These are phyloP conservation scores for Leishmania amazonensis DNA, from an alignment of 208 protist species.

Conservation along the genomic window DNA sequence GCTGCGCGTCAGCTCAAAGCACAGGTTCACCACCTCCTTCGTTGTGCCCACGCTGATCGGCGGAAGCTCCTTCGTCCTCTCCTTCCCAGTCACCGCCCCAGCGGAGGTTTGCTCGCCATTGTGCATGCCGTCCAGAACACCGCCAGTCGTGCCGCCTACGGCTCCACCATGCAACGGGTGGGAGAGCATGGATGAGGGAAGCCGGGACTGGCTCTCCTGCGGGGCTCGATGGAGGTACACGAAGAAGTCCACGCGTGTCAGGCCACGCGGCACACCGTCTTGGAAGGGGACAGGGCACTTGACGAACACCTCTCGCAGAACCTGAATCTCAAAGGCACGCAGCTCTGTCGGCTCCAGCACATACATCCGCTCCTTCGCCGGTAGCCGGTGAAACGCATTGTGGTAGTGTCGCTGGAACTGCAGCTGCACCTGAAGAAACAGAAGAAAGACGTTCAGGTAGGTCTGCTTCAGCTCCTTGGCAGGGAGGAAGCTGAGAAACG, in stretches of 20 bases:
- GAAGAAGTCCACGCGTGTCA: slow-evolving; percentile 67
- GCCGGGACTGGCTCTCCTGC: slow-evolving; percentile 37
- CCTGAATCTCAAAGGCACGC: slow-evolving; percentile 40
- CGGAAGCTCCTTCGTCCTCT: slow-evolving; percentile 20
- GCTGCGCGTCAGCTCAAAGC: slow-evolving; percentile 57
- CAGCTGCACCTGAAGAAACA: slow-evolving; percentile 80
- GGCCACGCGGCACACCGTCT: slow-evolving; percentile 45
- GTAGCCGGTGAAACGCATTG: slow-evolving; percentile 26
- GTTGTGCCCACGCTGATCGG: slow-evolving; percentile 65
- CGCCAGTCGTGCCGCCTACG: background rate
- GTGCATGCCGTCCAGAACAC: slow-evolving; percentile 27
- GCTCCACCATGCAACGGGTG: slow-evolving; percentile 3
- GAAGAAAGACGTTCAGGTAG: slow-evolving; percentile 63
- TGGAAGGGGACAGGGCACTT: slow-evolving; percentile 45
- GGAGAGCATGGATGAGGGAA: background rate
- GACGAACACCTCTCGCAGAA: slow-evolving; percentile 66
- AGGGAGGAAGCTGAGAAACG: slow-evolving; percentile 73
- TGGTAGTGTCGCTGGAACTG: slow-evolving; percentile 51
- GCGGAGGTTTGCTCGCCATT: background rate
- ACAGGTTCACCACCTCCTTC: slow-evolving; percentile 61
- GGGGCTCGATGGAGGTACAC: slow-evolving; percentile 65
- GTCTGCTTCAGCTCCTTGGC: slow-evolving; percentile 46
- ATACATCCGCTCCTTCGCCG: slow-evolving; percentile 38
- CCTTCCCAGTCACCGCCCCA: background rate
- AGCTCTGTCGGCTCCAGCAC: slow-evolving; percentile 50